phyloP scores from a whole-genome alignment of 768 basidiomycete species.

The Naganishia kalamii region DNA sequence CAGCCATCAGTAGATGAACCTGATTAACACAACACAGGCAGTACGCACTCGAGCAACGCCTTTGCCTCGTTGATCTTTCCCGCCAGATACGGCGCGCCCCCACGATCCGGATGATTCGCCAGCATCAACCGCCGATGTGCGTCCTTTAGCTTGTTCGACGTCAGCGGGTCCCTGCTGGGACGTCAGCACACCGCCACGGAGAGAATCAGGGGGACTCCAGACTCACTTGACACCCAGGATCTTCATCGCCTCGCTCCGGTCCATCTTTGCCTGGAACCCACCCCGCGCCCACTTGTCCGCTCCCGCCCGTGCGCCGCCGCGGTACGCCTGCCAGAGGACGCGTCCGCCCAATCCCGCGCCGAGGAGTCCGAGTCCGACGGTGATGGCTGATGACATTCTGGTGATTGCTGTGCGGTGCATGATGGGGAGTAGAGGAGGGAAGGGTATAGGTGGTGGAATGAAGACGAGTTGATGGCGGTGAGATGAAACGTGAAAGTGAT shows the following conservation, averaged over 20 bases:
- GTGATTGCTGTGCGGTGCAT: not conserved
- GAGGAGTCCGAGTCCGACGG: conserved; percentile 39
- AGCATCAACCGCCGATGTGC: conserved; percentile 96
- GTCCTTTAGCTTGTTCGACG: conserved; percentile 79
- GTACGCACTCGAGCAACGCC: conserved; percentile 65
- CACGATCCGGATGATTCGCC: conserved; percentile 96
- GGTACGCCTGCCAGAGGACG: conserved; percentile 33
- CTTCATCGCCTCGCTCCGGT: conserved; percentile 81
- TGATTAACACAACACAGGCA: not conserved
- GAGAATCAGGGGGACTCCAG: not conserved
- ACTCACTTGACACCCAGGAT: conserved; percentile 88
- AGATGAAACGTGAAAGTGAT: too few species aligned
- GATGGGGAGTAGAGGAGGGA: not conserved
- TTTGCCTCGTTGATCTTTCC: conserved; percentile 99
- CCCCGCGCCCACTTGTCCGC: conserved; percentile 85
- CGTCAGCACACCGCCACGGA: not conserved
- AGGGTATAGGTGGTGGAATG: too few species aligned
- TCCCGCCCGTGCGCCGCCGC: conserved; percentile 52
- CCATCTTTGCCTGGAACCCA: conserved; percentile 94
- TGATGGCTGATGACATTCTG: conserved; percentile 39
- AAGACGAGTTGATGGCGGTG: too few species aligned
- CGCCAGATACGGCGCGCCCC: conserved; percentile 95
- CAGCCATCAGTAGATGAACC: not conserved
- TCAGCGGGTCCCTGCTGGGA: conserved; percentile 62
- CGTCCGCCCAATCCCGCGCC: conserved; percentile 43